Conservation (phyloP, 2,329 filamentous ascomycete genomes). For the Alternaria novae-zelandiae region DNA sequence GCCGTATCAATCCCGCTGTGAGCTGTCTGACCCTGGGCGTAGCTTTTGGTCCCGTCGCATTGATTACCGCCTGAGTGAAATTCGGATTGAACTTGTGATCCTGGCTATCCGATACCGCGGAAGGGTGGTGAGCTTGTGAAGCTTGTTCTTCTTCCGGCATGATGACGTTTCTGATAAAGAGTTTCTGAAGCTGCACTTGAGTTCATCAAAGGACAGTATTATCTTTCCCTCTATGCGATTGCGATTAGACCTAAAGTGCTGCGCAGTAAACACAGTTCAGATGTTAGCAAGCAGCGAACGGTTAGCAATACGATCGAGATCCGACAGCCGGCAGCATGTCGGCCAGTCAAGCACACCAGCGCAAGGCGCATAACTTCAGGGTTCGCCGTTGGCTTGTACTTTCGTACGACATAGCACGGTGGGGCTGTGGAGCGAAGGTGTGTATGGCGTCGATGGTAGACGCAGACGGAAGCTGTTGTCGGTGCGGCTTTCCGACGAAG, state of each 20-base stretch:
- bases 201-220: no score
- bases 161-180: neutral
- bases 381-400: neutral
- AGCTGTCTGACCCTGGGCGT: conserved; percentile 69
- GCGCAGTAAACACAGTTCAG: neutral
- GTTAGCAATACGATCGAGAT: neutral
- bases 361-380: neutral
- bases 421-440: conserved; percentile 20
- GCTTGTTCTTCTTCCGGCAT: neutral
- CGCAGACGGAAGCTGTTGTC: conserved; percentile 25
- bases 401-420: conserved; percentile 4
- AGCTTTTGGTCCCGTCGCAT: conserved; percentile 74
- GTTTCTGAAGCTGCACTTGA: no score
- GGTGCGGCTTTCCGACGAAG: conserved; percentile 7
- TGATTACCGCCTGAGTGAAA: conserved; percentile 76
- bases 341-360: conserved; percentile 1
- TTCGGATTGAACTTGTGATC: conserved; percentile 69
- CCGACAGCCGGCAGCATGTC: conserved; percentile 5
- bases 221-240: neutral
- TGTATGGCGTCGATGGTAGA: neutral
- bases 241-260: neutral
- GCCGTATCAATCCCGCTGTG: conserved; percentile 68
- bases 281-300: neutral
- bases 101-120: conserved; percentile 21
- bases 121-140: conserved; percentile 1